Percentiles rank a stretch among this genome's conserved stretches.
These are phyloP conservation scores for Calonectria multiphialidica DNA, from an alignment of 2,329 filamentous ascomycete genomes.

Conservation along the genomic window DNA sequence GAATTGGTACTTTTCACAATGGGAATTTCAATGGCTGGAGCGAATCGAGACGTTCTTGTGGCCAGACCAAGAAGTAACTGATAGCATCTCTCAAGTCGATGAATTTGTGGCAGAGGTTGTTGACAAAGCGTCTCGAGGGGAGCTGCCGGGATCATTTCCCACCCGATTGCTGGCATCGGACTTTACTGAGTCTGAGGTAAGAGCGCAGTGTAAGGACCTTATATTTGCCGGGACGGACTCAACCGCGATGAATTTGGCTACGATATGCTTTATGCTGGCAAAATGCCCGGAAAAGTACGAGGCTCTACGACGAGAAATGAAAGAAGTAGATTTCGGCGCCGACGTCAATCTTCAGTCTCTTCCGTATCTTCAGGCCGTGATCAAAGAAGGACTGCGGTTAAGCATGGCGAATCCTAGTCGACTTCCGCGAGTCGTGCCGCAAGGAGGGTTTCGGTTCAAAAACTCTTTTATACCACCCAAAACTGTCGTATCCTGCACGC, in stretches of 20 bases:
- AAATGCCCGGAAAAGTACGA: slow-evolving; percentile 51
- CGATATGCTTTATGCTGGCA: slow-evolving; percentile 58
- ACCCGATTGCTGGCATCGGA: not conserved
- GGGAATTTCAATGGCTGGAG: not conserved
- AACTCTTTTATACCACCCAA: slow-evolving; percentile 55
- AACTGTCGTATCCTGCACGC: slow-evolving; percentile 58
- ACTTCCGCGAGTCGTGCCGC: slow-evolving; percentile 60
- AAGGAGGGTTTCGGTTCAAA: slow-evolving; percentile 41
- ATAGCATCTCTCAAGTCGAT: not conserved
- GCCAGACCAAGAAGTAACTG: not conserved
- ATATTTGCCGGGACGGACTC: slow-evolving; percentile 68
- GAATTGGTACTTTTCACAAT: slow-evolving; percentile 1
- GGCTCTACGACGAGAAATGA: slow-evolving; percentile 7
- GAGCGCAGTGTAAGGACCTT: slow-evolving; percentile 64
- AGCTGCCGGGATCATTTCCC: not conserved
- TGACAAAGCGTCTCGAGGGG: not conserved
- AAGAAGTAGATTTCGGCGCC: not conserved
- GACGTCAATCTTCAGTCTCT: slow-evolving; percentile 51
- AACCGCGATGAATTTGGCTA: slow-evolving; percentile 63
- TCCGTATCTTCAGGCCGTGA: slow-evolving; percentile 55
- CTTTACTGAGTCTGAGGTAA: slow-evolving; percentile 48
- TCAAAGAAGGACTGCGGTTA: slow-evolving; percentile 63
- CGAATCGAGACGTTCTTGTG: not conserved
- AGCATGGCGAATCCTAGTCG: slow-evolving; percentile 64
- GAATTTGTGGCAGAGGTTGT: not conserved